Evolutionary conservation across 306 rosid genomes (phyloP).

Genomic region (Vigna radiata): DNA sequence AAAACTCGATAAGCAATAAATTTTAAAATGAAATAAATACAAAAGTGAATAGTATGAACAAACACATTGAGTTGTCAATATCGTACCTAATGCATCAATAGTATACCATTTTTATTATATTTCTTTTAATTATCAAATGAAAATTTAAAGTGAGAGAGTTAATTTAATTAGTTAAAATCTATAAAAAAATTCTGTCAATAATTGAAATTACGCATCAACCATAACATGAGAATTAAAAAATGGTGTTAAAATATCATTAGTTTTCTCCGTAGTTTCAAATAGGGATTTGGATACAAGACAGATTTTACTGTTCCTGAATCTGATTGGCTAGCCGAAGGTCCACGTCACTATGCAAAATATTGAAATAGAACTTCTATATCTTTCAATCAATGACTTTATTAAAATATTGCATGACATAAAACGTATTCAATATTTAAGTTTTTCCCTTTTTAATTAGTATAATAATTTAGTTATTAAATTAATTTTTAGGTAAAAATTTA

Average conservation of each 20-base stretch:
- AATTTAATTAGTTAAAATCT: not conserved
- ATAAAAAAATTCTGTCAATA: not conserved
- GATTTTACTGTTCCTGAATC: slow-evolving; percentile 41
- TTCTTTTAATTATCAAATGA: not conserved
- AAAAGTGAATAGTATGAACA: not conserved
- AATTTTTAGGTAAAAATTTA: not conserved
- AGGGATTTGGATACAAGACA: slow-evolving; percentile 52
- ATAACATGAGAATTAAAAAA: not conserved
- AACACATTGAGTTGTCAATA: not conserved
- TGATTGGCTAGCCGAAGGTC: slow-evolving; percentile 39
- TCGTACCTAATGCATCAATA: not conserved
- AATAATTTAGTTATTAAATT: not conserved
- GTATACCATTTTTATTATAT: not conserved
- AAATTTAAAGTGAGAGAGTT: not conserved
- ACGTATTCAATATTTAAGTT: not conserved
- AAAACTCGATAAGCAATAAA: not conserved
- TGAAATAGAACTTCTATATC: slow-evolving; percentile 10
- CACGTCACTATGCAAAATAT: not conserved
- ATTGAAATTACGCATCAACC: not conserved
- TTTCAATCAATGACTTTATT: not conserved
- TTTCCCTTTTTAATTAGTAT: not conserved
- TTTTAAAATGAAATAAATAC: not conserved
- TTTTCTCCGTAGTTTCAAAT: slow-evolving; percentile 23
- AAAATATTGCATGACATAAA: not conserved
- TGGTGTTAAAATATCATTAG: no score